phyloP scores from a whole-genome alignment of 2,329 filamentous ascomycete species.

The Colletotrichum echinochloae region DNA sequence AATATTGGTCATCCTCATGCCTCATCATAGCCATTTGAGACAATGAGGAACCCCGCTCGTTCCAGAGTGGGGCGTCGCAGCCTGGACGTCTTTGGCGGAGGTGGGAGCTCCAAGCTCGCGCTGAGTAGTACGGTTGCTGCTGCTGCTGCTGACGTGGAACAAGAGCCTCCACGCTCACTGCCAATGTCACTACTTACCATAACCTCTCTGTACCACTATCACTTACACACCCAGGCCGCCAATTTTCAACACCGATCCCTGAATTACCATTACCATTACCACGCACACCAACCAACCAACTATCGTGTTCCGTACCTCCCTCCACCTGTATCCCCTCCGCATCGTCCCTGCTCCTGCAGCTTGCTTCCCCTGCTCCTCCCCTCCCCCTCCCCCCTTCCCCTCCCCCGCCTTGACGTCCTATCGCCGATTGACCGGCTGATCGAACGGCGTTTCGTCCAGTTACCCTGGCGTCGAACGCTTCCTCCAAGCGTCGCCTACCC shows the following conservation, averaged over 20 bases:
- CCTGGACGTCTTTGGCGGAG: slow-evolving; percentile 19
- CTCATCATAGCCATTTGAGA: background rate
- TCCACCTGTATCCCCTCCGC: slow-evolving; percentile 13
- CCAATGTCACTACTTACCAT: background rate
- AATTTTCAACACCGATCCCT: background rate
- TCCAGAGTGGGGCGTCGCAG: slow-evolving; percentile 20
- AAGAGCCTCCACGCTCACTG: background rate
- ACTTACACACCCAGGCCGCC: slow-evolving; percentile 13
- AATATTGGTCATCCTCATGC: background rate
- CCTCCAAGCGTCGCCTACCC: slow-evolving; percentile 42
- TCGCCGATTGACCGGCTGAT: slow-evolving; percentile 21
- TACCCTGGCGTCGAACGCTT: slow-evolving; percentile 54
- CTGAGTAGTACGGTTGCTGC: background rate
- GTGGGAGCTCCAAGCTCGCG: slow-evolving; percentile 26
- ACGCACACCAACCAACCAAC: background rate
- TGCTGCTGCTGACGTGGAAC: background rate
- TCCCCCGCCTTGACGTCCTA: slow-evolving; percentile 35
- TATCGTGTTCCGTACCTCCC: background rate
- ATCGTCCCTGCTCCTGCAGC: slow-evolving; percentile 29
- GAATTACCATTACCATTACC: background rate
- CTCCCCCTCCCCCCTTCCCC: slow-evolving; percentile 22
- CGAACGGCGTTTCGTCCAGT: slow-evolving; percentile 37
- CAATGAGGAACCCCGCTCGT: slow-evolving; percentile 23
- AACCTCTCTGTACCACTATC: background rate
- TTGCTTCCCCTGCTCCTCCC: background rate